phyloP scores from a whole-genome alignment of 306 rosid species.

The Neltuma alba region DNA sequence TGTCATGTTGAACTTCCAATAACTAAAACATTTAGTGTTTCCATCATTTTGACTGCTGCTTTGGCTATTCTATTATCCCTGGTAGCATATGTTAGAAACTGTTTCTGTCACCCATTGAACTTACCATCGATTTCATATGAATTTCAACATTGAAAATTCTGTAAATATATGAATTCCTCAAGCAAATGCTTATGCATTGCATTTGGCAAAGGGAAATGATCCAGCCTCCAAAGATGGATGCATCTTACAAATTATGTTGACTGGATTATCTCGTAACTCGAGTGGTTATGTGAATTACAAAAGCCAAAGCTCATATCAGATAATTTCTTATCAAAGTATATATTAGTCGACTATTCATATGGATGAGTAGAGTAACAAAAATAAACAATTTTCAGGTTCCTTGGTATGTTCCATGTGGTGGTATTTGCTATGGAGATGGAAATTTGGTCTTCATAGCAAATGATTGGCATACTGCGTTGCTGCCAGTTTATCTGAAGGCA shows the following conservation, averaged over 20 bases:
- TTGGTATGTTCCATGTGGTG: constrained; percentile 97
- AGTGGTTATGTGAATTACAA: constrained; percentile 4
- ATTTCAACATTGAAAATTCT: background rate
- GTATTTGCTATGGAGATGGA: constrained; percentile 95
- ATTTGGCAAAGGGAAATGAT: background rate
- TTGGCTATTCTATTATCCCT: constrained; percentile 4
- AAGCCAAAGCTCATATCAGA: constrained; percentile 11
- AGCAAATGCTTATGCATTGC: background rate
- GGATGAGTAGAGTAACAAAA: background rate
- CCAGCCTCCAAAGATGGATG: background rate
- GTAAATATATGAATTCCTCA: background rate
- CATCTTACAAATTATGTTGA: constrained; percentile 15
- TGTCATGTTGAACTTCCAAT: constrained; percentile 6
- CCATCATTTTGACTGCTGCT: constrained; percentile 30
- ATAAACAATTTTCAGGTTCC: constrained; percentile 71
- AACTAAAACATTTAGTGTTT: background rate
- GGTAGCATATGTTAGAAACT: background rate
- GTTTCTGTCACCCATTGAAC: background rate
- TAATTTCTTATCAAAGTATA: constrained; percentile 7
- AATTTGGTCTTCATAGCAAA: constrained; percentile 93
- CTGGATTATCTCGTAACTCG: constrained; percentile 22
- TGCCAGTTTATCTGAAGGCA: constrained; percentile 92
- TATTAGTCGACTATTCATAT: constrained; percentile 6
- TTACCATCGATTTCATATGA: constrained; percentile 3
- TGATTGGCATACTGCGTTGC: constrained; percentile 97